Percentiles rank a stretch among this genome's conserved stretches.
phyloP scores from a whole-genome alignment of 140 eudicot species.

The Stevia rebaudiana region DNA sequence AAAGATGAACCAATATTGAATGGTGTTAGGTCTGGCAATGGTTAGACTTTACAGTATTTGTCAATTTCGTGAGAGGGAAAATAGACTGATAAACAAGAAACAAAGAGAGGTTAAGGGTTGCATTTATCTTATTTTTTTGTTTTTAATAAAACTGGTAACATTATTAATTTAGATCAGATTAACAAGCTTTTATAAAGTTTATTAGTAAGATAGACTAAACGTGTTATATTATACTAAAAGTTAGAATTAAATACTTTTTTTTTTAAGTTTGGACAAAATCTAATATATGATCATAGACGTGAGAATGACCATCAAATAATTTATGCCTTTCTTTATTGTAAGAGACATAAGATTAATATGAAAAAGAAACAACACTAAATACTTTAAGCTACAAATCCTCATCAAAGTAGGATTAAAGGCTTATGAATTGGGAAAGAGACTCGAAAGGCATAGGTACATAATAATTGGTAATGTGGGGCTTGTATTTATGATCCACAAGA shows the following conservation, averaged over 20 bases:
- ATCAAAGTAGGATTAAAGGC: background rate
- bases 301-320: background rate
- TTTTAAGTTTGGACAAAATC: too few relatives aligned
- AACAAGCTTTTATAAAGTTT: too few relatives aligned
- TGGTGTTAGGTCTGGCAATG: background rate
- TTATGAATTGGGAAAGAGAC: constrained; percentile 18
- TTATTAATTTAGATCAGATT: too few relatives aligned
- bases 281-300: background rate
- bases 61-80: background rate
- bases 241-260: too few relatives aligned
- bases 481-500: constrained; percentile 2
- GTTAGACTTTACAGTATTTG: background rate
- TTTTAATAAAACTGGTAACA: background rate
- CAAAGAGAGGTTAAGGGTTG: too few relatives aligned
- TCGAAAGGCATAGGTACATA: constrained; percentile 9
- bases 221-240: too few relatives aligned
- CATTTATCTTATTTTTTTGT: background rate
- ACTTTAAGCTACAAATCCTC: background rate
- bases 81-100: too few relatives aligned
- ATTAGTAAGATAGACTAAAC: too few relatives aligned
- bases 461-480: constrained; percentile 16
- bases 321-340: background rate
- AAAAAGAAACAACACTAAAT: background rate
- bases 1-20: background rate
- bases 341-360: background rate